Percentiles rank a stretch among this genome's conserved stretches.
Evolutionary conservation across 1,284 basidiomycete genomes (phyloP).

Genomic region (Leccinum subrobustum): DNA sequence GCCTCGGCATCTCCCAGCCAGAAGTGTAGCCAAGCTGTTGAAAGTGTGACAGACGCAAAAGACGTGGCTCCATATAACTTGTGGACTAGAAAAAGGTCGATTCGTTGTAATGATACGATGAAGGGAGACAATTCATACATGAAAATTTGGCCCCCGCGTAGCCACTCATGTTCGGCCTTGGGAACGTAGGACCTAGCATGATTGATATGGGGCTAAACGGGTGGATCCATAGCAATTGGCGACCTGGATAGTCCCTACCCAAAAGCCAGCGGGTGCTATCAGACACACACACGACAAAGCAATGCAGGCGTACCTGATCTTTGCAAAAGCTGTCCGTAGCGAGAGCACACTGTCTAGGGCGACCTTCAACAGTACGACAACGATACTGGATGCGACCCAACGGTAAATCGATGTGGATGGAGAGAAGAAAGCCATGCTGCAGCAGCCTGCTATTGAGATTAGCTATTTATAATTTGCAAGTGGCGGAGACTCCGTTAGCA

Average conservation of each 20-base stretch:
- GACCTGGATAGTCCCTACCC: conserved; percentile 24
- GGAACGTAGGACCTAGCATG: conserved; percentile 33
- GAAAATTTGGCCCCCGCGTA: conserved; percentile 35
- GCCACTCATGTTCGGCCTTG: conserved; percentile 33
- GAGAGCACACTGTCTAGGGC: conserved; percentile 12
- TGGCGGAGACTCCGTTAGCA: too few species aligned
- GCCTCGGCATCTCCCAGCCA: conserved; percentile 47
- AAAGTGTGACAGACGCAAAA: conserved; percentile 34
- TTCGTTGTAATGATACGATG: not conserved
- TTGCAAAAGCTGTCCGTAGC: conserved; percentile 19
- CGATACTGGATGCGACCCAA: conserved; percentile 13
- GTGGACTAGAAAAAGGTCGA: conserved; percentile 30
- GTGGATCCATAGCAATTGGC: conserved; percentile 29
- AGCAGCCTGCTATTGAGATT: not conserved
- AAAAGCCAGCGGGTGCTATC: not conserved
- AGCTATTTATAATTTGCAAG: not conserved
- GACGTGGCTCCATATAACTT: conserved; percentile 37
- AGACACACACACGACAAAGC: not conserved
- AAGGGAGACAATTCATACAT: conserved; percentile 24
- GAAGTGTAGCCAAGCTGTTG: conserved; percentile 28
- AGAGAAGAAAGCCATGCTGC: conserved; percentile 11
- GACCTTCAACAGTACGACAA: conserved; percentile 12
- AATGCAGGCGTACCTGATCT: conserved; percentile 21
- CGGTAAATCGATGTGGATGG: conserved; percentile 1
- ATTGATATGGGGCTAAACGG: conserved; percentile 32